Evolutionary conservation across 2,329 filamentous ascomycete species (phyloP).

Genomic region (Cytospora leucostoma): DNA sequence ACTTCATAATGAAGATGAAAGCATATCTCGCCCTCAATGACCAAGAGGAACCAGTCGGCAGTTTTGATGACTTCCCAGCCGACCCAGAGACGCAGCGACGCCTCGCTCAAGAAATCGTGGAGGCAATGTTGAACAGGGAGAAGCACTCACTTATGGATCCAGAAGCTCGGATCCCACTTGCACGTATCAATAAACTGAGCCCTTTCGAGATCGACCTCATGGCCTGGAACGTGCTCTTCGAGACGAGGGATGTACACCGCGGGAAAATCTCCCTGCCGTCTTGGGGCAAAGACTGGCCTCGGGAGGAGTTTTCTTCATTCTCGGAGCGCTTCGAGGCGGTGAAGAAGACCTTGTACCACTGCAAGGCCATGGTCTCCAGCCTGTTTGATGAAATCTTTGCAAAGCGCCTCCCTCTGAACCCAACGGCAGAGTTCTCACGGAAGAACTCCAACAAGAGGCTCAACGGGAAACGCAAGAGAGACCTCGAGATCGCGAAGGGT

Average conservation of each 20-base stretch:
- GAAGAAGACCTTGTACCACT: not conserved
- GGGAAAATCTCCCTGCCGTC: conserved; percentile 6
- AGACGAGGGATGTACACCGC: conserved; percentile 3
- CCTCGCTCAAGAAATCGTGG: not conserved
- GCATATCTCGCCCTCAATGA: not conserved
- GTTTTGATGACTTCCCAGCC: not conserved
- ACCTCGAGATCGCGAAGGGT: not conserved
- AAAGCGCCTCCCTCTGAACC: conserved; percentile 5
- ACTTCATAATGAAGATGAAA: conserved; percentile 6
- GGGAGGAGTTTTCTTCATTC: not conserved
- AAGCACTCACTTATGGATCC: not conserved
- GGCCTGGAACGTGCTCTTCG: conserved; percentile 11
- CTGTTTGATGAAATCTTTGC: conserved; percentile 5
- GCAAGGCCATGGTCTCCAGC: conserved; percentile 3
- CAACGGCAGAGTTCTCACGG: not conserved
- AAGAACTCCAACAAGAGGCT: conserved; percentile 7
- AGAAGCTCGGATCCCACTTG: not conserved
- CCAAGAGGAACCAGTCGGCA: not conserved
- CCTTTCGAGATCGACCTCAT: conserved; percentile 11
- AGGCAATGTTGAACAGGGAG: conserved; percentile 10
- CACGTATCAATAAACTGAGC: not conserved
- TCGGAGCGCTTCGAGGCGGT: not conserved
- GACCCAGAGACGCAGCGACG: not conserved
- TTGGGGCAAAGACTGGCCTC: conserved; percentile 4
- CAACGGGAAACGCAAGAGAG: not conserved